Evolutionary conservation across 805 yeast genomes (phyloP), one percentile per base, ranked within the genome.

Genomic region (Ogataea sp.): DNA sequence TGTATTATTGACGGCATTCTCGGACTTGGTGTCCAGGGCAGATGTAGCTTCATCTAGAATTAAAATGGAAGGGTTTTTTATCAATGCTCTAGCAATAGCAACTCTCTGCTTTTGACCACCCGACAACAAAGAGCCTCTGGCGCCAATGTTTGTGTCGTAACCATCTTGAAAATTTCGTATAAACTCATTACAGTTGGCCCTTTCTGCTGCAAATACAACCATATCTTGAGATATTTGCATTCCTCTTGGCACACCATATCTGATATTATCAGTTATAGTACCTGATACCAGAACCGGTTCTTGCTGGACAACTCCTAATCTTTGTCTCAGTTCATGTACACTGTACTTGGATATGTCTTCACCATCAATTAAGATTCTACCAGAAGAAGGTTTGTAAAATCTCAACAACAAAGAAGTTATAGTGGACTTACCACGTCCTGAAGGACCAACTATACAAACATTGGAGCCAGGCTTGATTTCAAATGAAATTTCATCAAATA

Each of bases 361-460:
- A 13, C 76, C 78, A 45, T 88, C 90, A 29, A 90, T 70, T 20
- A 64, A 53, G 35, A 90, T 77, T n/a, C 57, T 52, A 15, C 97
- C 97, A 0, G 59, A 45, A 4, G 57, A 53, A 1, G 95, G 95
- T 53, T 86, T 94, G 59, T 90, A 90, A 56, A 85, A 85, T 41
- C 97, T 65, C 43, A 90, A 61, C 36, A 90, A 62, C 43, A 90
- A 62, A 23, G 93, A 83, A 10, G 93, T 75, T 11, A 90, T 78
- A 0, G 97, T 90, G 2, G 96, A 86, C 60, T 90, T 90, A 16
- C 97, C 97, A 39, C 94, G 79, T 2, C 97, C 97, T 13, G 95
- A 83, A 8, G 96, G 96, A 1, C 97, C 97, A 16, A 89, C 97
- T 47, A 90, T 78, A 55, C 96, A 89, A 14, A 89, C 83, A 50